Base-by-base conservation (phyloP, 1,284 basidiomycete species). In the Ganoderma boninense region DNA sequence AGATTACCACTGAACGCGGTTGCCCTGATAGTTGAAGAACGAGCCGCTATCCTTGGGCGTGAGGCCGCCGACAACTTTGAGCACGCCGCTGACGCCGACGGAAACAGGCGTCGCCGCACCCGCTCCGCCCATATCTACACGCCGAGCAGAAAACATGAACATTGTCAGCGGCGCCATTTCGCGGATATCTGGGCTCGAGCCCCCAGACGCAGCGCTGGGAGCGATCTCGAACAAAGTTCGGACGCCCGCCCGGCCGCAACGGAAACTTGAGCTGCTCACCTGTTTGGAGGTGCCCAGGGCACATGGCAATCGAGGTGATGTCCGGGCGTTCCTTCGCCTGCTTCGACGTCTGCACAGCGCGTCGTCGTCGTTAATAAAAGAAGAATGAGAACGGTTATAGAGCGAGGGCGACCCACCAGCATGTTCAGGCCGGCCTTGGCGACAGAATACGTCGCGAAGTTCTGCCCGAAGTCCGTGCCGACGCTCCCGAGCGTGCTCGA, bases 401-500 rank as follows among this genome's bases (percentile, higher is more conserved):
- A 3, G 38, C 8, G 11, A 11, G 38, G 38, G 38, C 8, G 8
- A 78, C 78, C 56, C 73, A 80, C 72, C 23, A 79, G 71, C 80
- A 80, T 80, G 62, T 80, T 80, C 62, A 80, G 62, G n/a, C 73
- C 77, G 0, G 75, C 71, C 67, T 81, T 79, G 62, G 74, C 77
- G 68, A 79, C 71, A 23, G 76, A 73, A 69, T 81, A 80, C 16
- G 73, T 77, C 42, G 80, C 69, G 26, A 56, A 64, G 52, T 69
- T 70, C 13, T 70, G 52, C 3, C 77, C 77, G 32, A 61, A 69
- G 63, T 81, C 75, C 46, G 74, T 60, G 4, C 69, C 76, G 49
- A 82, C 77, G 65, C 81, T 82, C 11, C 74, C 79, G 8, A 81
- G 66, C n/a, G 77, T 77, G 65, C 77, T 80, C 49, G 79, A 75